Conservation (phyloP, 345 rosid species). For the Lepidium africanum region DNA sequence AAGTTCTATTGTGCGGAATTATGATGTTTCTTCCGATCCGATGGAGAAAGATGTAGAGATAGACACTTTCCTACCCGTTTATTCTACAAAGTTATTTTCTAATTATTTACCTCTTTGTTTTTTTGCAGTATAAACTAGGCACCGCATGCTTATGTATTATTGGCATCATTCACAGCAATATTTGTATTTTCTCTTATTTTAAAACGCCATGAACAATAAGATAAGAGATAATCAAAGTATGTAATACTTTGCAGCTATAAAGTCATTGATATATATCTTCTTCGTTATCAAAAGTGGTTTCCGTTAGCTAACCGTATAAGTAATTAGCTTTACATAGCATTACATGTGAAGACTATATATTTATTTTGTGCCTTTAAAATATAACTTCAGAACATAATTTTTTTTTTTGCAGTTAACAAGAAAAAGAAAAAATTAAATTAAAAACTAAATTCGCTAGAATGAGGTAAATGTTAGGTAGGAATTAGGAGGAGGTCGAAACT, state of each 20-base stretch:
- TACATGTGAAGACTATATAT: constrained; percentile 19
- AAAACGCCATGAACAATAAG: too few relatives aligned
- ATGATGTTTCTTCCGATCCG: too few relatives aligned
- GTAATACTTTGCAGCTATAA: constrained; percentile 11
- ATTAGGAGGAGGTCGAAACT: neutral
- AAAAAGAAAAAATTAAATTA: too few relatives aligned
- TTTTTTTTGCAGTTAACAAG: too few relatives aligned
- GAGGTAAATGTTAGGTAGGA: neutral
- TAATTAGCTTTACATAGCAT: constrained; percentile 10
- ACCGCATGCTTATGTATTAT: constrained; percentile 11
- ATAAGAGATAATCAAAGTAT: neutral
- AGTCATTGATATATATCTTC: neutral
- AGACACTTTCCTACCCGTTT: too few relatives aligned
- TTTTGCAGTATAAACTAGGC: neutral
- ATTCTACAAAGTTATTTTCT: too few relatives aligned
- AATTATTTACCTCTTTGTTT: too few relatives aligned
- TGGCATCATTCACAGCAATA: neutral
- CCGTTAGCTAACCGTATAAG: constrained; percentile 21
- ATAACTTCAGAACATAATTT: too few relatives aligned
- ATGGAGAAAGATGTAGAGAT: too few relatives aligned
- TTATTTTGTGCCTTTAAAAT: neutral
- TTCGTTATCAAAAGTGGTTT: constrained; percentile 17
- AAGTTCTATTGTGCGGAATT: too few relatives aligned
- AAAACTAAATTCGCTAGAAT: too few relatives aligned
- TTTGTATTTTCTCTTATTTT: too few relatives aligned